Conservation (phyloP, 352 stramenopile genomes). For the Phytophthora megakarya region DNA sequence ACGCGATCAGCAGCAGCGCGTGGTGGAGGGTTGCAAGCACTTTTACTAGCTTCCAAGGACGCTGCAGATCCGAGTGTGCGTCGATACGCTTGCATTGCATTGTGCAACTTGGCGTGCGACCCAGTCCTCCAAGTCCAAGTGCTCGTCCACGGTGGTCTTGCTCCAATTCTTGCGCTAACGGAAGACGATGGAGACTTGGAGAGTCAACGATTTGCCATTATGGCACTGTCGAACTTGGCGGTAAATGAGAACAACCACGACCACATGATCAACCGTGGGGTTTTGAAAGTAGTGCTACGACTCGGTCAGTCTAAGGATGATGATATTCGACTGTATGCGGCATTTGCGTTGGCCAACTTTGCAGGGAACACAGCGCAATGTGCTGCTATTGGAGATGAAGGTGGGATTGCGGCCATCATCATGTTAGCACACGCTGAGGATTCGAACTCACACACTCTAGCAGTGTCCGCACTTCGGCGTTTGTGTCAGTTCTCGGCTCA, state of each 20-base stretch:
- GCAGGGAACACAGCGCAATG: slow-evolving; percentile 88
- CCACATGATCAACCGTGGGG: slow-evolving; percentile 88
- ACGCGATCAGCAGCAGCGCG: slow-evolving; percentile 87
- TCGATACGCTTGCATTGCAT: slow-evolving; percentile 93
- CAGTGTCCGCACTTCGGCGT: slow-evolving; percentile 91
- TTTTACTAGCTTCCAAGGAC: slow-evolving; percentile 90
- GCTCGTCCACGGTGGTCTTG: slow-evolving; percentile 93
- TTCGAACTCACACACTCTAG: slow-evolving; percentile 91
- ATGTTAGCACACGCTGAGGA: slow-evolving; percentile 88
- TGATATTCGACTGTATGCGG: slow-evolving; percentile 89
- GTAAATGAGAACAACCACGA: slow-evolving; percentile 95
- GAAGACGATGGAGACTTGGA: slow-evolving; percentile 68
- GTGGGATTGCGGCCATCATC: slow-evolving; percentile 92
- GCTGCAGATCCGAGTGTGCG: slow-evolving; percentile 73
- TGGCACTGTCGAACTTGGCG: slow-evolving; percentile 95
- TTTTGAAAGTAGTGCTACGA: slow-evolving; percentile 82
- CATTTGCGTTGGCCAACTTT: slow-evolving; percentile 95
- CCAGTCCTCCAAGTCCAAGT: slow-evolving; percentile 90
- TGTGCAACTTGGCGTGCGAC: slow-evolving; percentile 95
- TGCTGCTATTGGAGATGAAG: slow-evolving; percentile 87
- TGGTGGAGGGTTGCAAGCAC: slow-evolving; percentile 91
- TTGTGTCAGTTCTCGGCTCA: slow-evolving; percentile 88
- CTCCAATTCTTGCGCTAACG: slow-evolving; percentile 85
- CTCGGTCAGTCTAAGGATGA: slow-evolving; percentile 76
- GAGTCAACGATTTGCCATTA: slow-evolving; percentile 92